These are phyloP conservation scores for Acarospora socialis DNA, from an alignment of 2,329 filamentous ascomycete genomes.

Conservation along the genomic window DNA sequence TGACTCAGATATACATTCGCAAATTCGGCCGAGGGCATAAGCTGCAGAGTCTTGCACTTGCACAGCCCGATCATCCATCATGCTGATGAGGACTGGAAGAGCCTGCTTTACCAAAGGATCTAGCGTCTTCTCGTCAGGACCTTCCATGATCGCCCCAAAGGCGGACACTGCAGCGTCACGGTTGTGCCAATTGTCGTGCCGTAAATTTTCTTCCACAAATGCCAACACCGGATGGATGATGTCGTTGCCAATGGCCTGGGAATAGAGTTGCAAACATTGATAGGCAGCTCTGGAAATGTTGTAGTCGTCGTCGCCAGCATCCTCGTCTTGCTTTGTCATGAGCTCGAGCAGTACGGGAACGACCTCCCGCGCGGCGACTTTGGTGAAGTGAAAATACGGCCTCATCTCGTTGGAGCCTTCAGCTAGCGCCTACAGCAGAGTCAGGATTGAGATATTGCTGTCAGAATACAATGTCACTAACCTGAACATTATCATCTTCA, in stretches of 20 bases:
- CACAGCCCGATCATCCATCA: constrained; percentile 78
- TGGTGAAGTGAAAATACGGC: constrained; percentile 89
- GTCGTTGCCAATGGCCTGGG: constrained; percentile 73
- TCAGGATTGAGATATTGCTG: neutral
- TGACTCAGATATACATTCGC: constrained; percentile 79
- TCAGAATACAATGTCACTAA: constrained; percentile 25
- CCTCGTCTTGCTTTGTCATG: constrained; percentile 94
- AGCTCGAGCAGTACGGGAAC: constrained; percentile 80
- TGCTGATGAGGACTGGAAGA: constrained; percentile 76
- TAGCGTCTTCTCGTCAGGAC: constrained; percentile 80
- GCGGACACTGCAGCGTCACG: constrained; percentile 93
- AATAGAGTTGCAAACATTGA: constrained; percentile 89
- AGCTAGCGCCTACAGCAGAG: constrained; percentile 36
- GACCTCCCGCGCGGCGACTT: constrained; percentile 84
- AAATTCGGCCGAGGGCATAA: constrained; percentile 90
- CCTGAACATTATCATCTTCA: constrained; percentile 85
- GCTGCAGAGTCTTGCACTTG: constrained; percentile 93
- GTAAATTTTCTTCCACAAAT: constrained; percentile 85
- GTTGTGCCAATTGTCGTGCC: constrained; percentile 84
- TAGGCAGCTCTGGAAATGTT: constrained; percentile 91
- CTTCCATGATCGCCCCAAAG: constrained; percentile 98
- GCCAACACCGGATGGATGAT: constrained; percentile 75
- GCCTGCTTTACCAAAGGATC: constrained; percentile 94
- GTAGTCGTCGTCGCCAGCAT: constrained; percentile 93
- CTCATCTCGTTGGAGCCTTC: constrained; percentile 74